Evolutionary conservation across 257 asterid species (phyloP).

Genomic region (Solanum corneliomulleri): DNA sequence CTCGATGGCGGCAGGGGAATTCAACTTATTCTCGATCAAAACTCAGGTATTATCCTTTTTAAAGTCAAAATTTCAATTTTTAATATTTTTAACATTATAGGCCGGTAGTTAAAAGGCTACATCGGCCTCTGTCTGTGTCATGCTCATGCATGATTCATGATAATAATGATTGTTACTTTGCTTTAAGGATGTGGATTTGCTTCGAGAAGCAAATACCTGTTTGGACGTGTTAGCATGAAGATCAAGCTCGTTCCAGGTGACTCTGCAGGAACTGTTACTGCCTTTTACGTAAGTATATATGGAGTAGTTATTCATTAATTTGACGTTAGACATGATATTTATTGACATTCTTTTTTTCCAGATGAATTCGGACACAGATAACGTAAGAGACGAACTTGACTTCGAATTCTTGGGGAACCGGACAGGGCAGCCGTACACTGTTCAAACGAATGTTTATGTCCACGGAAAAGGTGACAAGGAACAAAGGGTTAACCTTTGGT

Average conservation of each 20-base stretch:
- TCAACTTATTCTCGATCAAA: conserved; percentile 67
- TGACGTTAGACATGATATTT: background rate
- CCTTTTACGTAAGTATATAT: conserved; percentile 20
- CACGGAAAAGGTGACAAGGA: conserved; percentile 80
- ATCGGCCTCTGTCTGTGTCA: background rate
- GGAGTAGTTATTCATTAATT: background rate
- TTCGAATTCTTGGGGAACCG: conserved; percentile 91
- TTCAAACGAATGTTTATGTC: conserved; percentile 77
- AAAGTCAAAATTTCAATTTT: background rate
- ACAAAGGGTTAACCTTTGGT: conserved; percentile 85
- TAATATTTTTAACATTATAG: background rate
- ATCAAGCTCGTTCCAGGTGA: conserved; percentile 42
- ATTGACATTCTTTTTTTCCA: background rate
- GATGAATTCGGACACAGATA: conserved; percentile 75
- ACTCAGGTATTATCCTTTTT: conserved; percentile 27
- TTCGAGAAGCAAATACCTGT: conserved; percentile 16
- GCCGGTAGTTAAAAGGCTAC: background rate
- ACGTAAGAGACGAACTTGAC: conserved; percentile 65
- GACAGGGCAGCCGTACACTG: conserved; percentile 79
- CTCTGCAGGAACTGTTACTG: conserved; percentile 42
- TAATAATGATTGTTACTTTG: background rate
- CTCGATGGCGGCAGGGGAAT: conserved; percentile 59
- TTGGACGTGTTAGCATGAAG: conserved; percentile 31
- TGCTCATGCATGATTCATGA: background rate
- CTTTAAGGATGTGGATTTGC: conserved; percentile 30